Evolutionary conservation across 2,329 filamentous ascomycete genomes (phyloP).

Genomic region (Purpureocillium takamizusanense): DNA sequence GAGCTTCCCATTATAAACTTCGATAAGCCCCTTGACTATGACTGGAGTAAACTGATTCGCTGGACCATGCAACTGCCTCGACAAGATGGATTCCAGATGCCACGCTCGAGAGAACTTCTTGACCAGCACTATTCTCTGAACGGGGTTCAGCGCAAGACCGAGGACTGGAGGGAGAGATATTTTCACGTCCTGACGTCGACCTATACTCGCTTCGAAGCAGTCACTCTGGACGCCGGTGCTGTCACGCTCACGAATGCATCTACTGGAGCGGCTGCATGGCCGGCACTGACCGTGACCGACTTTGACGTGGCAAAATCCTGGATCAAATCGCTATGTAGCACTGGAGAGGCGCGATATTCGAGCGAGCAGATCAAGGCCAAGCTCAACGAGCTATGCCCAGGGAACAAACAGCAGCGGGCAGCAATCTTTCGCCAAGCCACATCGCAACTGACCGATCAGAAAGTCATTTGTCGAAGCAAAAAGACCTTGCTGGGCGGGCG

Average conservation of each 20-base stretch:
- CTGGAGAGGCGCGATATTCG: constrained; percentile 38
- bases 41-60: constrained; percentile 57
- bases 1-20: constrained; percentile 55
- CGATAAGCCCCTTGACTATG: constrained; percentile 52
- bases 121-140: constrained; percentile 31
- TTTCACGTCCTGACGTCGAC: constrained; percentile 45
- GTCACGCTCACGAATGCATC: constrained; percentile 13
- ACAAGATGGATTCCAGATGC: constrained; percentile 37
- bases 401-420: constrained; percentile 29
- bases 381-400: constrained; percentile 38
- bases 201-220: constrained; percentile 47
- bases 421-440: constrained; percentile 38
- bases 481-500: constrained; percentile 48
- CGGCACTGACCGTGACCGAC: constrained; percentile 12
- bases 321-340: constrained; percentile 50
- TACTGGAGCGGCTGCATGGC: neutral
- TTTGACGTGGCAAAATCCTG: constrained; percentile 44
- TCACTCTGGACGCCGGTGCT: constrained; percentile 37
- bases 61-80: constrained; percentile 53
- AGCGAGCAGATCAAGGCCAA: constrained; percentile 38
- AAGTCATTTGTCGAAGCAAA: constrained; percentile 52
- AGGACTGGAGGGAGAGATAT: constrained; percentile 48
- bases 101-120: constrained; percentile 34
- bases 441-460: constrained; percentile 35
- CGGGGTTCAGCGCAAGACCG: constrained; percentile 18